Percentiles rank a stretch among this genome's conserved stretches.
These are phyloP conservation scores for Pleoardoris graminearum DNA, from an alignment of 2,329 filamentous ascomycete species.

Conservation along the genomic window DNA sequence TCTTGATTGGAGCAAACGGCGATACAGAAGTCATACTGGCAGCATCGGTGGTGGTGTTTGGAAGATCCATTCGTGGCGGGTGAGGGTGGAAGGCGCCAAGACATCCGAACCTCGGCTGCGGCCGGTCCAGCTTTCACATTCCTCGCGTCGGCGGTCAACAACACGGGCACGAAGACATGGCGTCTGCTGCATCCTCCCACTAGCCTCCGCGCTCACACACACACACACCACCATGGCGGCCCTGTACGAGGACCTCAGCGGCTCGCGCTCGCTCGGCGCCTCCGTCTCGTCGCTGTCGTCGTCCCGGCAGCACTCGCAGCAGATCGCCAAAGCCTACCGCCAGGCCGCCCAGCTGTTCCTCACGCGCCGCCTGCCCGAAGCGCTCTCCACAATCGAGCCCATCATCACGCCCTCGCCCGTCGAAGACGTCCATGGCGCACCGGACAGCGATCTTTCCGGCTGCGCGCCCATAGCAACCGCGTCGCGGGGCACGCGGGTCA, in stretches of 20 bases:
- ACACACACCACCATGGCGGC: constrained; percentile 43
- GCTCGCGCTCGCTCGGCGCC: constrained; percentile 63
- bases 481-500: constrained; percentile 81
- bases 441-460: constrained; percentile 29
- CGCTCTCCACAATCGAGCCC: constrained; percentile 80
- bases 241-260: constrained; percentile 56
- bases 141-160: constrained; percentile 20
- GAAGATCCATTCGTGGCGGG: constrained; percentile 1
- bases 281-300: constrained; percentile 72
- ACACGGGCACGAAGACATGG: not conserved
- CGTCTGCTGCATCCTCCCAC: constrained; percentile 6
- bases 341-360: constrained; percentile 93
- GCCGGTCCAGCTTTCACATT: constrained; percentile 19
- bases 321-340: constrained; percentile 90
- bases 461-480: constrained; percentile 76
- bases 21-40: not conserved
- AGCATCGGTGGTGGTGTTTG: not conserved
- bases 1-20: not conserved
- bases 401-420: constrained; percentile 66
- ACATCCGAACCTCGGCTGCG: constrained; percentile 19
- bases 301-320: constrained; percentile 66
- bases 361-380: constrained; percentile 89
- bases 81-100: not conserved
- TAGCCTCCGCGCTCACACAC: constrained; percentile 10
- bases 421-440: constrained; percentile 28